Base-by-base conservation (phyloP, 805 yeast genomes). In the Candida suzukii region DNA sequence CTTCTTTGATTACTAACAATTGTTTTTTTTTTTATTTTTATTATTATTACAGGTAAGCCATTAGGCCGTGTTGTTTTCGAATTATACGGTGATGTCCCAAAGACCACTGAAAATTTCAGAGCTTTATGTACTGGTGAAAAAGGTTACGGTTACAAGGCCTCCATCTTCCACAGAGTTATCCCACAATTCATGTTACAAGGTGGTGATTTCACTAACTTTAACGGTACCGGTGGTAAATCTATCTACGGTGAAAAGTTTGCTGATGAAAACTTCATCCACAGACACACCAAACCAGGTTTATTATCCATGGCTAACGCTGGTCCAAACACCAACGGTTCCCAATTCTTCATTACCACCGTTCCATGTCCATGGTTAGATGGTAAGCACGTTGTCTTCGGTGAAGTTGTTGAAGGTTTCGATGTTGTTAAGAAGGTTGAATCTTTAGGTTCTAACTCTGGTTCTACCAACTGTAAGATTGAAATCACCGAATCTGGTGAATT, bases 111-210 rank as follows among this genome's bases (percentile, higher is more conserved):
- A 66, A 83, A 83, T 67, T 83, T 83, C 76, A 76, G 85, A 71
- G 88, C 88, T 43, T 66, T 83, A 54, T 77, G 83, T 63, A 83
- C 96, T 48, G 96, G 96, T 55, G 96, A 87, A 73, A 84, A 88
- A 77, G 98, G 97, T 47, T 85, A 71, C 58, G 96, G 96, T 46
- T 88, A 81, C 78, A 80, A 81, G 62, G 76, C 74, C 57, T 85
- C 95, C 38, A 72, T 80, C 51, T 90, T 91, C 93, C 97, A 90
- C 87, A 83, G 96, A 74, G 95, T 90, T 51, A 88, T 88, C 60
- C 96, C 96, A 51, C 80, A 84, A 66, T 90, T 90, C 75, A 90
- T 90, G 98, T 74, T 91, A 63, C 98, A 90, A 76, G 97, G 90
- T 64, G 91, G 91, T 73, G 93, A 84, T 68, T 81, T 84, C 70